Evolutionary conservation across 2,329 filamentous ascomycete species (phyloP).

Genomic region (Cercospora sp.): DNA sequence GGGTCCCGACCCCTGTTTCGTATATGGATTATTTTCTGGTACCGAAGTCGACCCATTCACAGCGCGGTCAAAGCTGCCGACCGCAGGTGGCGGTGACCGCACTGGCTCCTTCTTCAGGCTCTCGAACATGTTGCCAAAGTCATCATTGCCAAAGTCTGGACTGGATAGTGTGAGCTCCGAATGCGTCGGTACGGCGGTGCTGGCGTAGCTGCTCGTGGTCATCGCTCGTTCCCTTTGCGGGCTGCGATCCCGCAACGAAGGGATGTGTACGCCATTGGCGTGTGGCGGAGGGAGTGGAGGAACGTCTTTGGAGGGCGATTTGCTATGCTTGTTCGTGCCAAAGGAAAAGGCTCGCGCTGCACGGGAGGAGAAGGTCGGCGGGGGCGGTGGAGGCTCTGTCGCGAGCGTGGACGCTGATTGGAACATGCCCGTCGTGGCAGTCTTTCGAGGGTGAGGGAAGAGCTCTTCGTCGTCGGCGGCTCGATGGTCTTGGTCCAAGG

Average conservation of each 20-base stretch:
- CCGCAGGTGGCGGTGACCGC: conserved; percentile 25
- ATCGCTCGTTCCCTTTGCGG: conserved; percentile 44
- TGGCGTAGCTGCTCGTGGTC: conserved; percentile 44
- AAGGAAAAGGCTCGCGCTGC: conserved; percentile 57
- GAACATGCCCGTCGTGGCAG: conserved; percentile 42
- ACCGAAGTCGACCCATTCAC: conserved; percentile 19
- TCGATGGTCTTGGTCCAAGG: conserved; percentile 48
- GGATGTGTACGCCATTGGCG: neutral
- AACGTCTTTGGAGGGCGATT: conserved; percentile 23
- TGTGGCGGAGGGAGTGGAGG: conserved; percentile 27
- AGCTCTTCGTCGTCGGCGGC: conserved; percentile 40
- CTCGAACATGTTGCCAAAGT: conserved; percentile 42
- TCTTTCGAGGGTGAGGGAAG: conserved; percentile 37
- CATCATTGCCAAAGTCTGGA: conserved; percentile 37
- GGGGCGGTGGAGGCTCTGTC: conserved; percentile 35
- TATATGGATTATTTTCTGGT: conserved; percentile 20
- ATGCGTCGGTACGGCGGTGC: conserved; percentile 40
- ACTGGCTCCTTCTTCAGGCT: conserved; percentile 31
- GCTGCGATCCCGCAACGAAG: conserved; percentile 19
- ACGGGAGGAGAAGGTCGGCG: conserved; percentile 41
- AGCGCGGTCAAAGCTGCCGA: conserved; percentile 25
- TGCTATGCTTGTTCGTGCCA: conserved; percentile 42
- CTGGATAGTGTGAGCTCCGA: conserved; percentile 34
- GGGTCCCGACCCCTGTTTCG: conserved; percentile 36
- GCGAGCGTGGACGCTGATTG: conserved; percentile 45